A percentile compares a stretch with the other conserved stretches of the same genome.
Conservation (phyloP, 805 yeast species). For the Starmerella geochares region DNA sequence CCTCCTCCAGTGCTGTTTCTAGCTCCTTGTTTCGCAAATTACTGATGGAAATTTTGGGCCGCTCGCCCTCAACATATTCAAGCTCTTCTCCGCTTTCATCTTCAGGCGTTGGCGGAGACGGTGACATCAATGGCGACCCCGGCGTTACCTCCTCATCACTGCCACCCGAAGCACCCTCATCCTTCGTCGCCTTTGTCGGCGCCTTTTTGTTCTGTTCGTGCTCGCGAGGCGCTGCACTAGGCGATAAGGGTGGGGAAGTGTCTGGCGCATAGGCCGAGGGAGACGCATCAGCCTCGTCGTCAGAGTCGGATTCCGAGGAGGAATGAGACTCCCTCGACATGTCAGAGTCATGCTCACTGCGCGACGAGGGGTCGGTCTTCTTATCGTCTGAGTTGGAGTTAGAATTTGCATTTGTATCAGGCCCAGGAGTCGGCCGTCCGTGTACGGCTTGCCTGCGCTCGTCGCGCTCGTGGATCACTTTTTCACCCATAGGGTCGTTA, state of each 20-base stretch:
- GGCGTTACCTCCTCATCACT: background rate
- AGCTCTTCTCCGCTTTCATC: constrained; percentile 17
- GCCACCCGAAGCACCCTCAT: background rate
- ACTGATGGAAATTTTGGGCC: constrained; percentile 16
- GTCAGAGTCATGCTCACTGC: background rate
- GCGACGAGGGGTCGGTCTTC: background rate
- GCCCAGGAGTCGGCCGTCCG: background rate
- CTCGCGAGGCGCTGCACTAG: constrained; percentile 1
- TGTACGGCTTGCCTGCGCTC: constrained; percentile 39
- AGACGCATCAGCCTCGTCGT: background rate
- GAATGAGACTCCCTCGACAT: constrained; percentile 1
- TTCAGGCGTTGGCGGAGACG: constrained; percentile 20
- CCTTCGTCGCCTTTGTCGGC: background rate
- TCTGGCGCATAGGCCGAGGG: constrained; percentile 2
- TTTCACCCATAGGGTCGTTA: constrained; percentile 65
- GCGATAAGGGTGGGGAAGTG: constrained; percentile 10
- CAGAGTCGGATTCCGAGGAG: background rate
- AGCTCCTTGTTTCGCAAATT: constrained; percentile 15
- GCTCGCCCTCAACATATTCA: constrained; percentile 10
- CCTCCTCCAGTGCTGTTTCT: constrained; percentile 23
- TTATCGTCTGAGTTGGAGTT: background rate
- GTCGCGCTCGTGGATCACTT: constrained; percentile 60
- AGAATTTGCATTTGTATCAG: background rate
- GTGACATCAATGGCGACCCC: constrained; percentile 11
- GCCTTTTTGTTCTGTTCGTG: too few relatives aligned